A percentile compares a stretch with the other conserved stretches of the same genome.
Conservation (phyloP, 805 yeast species). For the Kodamaea hsintzibuensis region DNA sequence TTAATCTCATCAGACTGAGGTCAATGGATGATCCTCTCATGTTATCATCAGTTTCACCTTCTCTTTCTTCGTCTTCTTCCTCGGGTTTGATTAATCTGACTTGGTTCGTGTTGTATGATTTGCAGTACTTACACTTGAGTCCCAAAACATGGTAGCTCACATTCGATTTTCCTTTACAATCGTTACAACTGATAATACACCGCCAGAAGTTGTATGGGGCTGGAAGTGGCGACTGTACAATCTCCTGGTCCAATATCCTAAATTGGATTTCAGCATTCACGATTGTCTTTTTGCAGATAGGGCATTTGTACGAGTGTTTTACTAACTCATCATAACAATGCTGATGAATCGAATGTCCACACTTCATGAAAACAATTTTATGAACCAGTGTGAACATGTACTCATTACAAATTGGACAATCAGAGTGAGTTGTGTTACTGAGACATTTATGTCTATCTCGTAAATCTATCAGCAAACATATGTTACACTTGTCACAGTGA, state of each 20-base stretch:
- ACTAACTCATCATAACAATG: conserved; percentile 77
- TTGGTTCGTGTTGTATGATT: conserved; percentile 84
- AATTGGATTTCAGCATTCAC: conserved; percentile 88
- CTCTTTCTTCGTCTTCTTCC: conserved; percentile 34
- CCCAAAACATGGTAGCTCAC: conserved; percentile 83
- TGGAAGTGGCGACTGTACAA: conserved; percentile 73
- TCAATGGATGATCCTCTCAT: background rate
- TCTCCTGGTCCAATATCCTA: conserved; percentile 82
- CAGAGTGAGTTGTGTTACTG: conserved; percentile 83
- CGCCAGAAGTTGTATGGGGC: conserved; percentile 76
- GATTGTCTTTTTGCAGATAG: conserved; percentile 82
- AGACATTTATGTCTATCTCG: conserved; percentile 80
- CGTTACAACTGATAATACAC: conserved; percentile 77
- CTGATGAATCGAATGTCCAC: conserved; percentile 95
- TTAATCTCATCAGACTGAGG: conserved; percentile 25
- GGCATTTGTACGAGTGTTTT: conserved; percentile 87
- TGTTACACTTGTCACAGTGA: conserved; percentile 88
- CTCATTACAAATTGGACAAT: conserved; percentile 92
- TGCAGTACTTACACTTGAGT: conserved; percentile 81
- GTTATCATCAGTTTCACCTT: background rate
- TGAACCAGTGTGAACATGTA: conserved; percentile 80
- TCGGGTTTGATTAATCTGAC: conserved; percentile 68
- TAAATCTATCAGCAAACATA: conserved; percentile 80
- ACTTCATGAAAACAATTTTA: conserved; percentile 86
- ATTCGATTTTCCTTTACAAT: conserved; percentile 80